Conservation (phyloP, 805 yeast species). For the Dipodascopsis uninucleata region DNA sequence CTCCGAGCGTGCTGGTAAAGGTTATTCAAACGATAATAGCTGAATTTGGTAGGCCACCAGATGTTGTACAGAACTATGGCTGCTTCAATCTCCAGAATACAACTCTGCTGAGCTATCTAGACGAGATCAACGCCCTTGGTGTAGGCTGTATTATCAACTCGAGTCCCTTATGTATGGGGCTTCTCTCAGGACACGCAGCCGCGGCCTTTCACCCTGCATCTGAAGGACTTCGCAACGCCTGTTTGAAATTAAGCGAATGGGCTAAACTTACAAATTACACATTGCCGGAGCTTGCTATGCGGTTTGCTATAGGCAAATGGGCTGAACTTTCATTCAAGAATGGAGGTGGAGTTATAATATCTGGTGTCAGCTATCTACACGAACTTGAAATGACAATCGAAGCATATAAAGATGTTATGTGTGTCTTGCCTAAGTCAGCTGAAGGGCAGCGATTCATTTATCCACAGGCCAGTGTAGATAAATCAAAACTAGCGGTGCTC, state of each 20-base stretch:
- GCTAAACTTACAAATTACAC: background rate
- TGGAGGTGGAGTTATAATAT: slow-evolving; percentile 1
- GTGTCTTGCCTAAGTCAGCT: no score
- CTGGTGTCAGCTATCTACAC: background rate
- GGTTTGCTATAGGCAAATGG: slow-evolving; percentile 69
- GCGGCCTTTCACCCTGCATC: slow-evolving; percentile 78
- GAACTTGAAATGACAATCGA: background rate
- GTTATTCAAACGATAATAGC: slow-evolving; percentile 43
- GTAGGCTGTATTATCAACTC: slow-evolving; percentile 66
- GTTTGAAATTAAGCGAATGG: slow-evolving; percentile 54
- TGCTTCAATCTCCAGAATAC: slow-evolving; percentile 79
- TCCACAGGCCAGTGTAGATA: no score
- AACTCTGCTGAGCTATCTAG: slow-evolving; percentile 45
- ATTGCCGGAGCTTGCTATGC: slow-evolving; percentile 68
- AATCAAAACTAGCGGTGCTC: no score
- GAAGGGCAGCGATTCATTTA: no score
- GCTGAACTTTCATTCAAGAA: background rate
- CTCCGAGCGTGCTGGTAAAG: slow-evolving; percentile 60
- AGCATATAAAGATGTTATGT: background rate
- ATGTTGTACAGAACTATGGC: slow-evolving; percentile 70
- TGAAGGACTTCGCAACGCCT: slow-evolving; percentile 46
- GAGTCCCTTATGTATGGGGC: slow-evolving; percentile 82
- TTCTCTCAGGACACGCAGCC: slow-evolving; percentile 63
- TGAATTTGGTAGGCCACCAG: slow-evolving; percentile 59
- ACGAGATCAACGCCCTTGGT: slow-evolving; percentile 50